Evolutionary conservation across 257 asterid species (phyloP), one percentile per base, ranked within the genome.

Genomic region (Solanum phureja): DNA sequence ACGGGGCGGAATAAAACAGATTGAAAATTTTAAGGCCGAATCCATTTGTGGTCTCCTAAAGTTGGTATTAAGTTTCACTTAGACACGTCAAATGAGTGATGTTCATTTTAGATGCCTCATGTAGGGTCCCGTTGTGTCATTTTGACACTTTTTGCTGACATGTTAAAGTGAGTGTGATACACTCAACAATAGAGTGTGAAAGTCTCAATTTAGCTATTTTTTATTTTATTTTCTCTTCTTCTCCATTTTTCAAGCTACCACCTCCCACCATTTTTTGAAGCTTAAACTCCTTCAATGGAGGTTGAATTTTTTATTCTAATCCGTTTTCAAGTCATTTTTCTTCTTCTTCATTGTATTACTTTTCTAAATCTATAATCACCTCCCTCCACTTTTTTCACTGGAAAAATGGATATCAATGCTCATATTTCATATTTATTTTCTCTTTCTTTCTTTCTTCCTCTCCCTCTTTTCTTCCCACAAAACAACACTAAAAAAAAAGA

Each of bases 11-110:
- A 52, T 16, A 52, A 52, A 13, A 46, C 19, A 5, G 10, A 19
- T 58, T 18, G 2, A 58, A 58, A 58, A 58, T 19, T 58, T 52
- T 16, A 16, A 16, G 8, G 60, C 3, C 23, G 0, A 52, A 52
- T 52, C 0, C 21, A 52, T 52, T 0, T 0, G 1, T 52, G 8
- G 23, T 0, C 23, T 0, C 3, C 3, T 52, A 5, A 16, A 52
- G 3, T 52, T 52, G 62, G 23, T 16, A 52, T 16, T 52, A 52
- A 16, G 0, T 16, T 52, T 52, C 7, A 52, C 23, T 6, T 52
- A 2, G 9, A 16, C 0, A 5, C 8, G 0, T 52, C 3, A 52
- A 52, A 1, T 52, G 23, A 0, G 23, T 52, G 23, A 52, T 52
- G 62, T 16, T 52, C 8, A 52, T 52, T 52, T 52, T 52, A 52